Base-by-base conservation (phyloP, 2,329 filamentous ascomycete genomes). In the Fusarium duplospermum region DNA sequence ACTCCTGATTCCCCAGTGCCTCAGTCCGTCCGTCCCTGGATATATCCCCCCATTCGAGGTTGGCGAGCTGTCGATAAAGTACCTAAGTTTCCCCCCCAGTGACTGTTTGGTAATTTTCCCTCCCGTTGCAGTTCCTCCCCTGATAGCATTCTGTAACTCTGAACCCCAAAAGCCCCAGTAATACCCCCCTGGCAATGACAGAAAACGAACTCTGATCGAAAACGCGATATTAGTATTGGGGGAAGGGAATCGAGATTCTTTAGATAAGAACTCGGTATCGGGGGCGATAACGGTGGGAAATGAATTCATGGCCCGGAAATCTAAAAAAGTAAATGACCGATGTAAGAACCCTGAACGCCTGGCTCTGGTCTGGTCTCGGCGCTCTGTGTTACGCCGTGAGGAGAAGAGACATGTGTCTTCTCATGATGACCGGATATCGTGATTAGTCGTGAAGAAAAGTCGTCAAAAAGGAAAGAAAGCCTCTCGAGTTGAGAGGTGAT, bases 251-350 rank as follows among this genome's bases (percentile, higher is more conserved):
- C 22, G 10, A 18, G 45, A 33, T 50, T 64, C 20, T 16, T 57
- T 35, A 60, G 42, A 56, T 64, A 64, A 65, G 54, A 72, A 69
- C 61, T 57, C 56, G 67, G 72, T 56, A 40, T 56, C 40, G 24
- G 59, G 20, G 57, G 45, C 40, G 18, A 42, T 45, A 16, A 16
- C 13, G 20, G 42, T 45, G 42, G 59, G 56, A 61, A 66, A 47
- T 66, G 47, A 38, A 33, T 38, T 47, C 67, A 62, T 38, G 58
- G 22, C 47, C 22, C 29, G 20, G 64, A 60, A 59, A 67, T 68
- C 62, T 66, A 54, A 61, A 50, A 70, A 73, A 16, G 36, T 33
- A 68, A 52, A 67, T 66, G 36, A 60, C 57, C 64, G 38, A 33
- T 33, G 31, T 33, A 33, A 33, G 31, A 38, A 58, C 18, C 61